phyloP scores from a whole-genome alignment of 345 rosid genomes.

The Fremontodendron californicum region DNA sequence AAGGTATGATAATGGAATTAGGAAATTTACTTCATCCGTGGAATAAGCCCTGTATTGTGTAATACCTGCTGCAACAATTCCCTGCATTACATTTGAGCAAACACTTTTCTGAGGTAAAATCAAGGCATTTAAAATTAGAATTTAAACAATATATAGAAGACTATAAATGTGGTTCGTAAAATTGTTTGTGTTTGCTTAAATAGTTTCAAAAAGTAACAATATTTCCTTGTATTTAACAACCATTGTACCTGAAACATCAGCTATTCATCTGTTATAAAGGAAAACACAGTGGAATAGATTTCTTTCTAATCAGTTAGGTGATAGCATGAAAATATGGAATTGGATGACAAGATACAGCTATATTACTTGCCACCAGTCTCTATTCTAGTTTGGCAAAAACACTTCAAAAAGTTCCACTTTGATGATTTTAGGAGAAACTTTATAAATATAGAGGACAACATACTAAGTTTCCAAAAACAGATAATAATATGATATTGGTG shows the following conservation, averaged over 20 bases:
- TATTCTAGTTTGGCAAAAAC: too few relatives aligned
- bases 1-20: background rate
- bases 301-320: background rate
- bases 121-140: background rate
- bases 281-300: background rate
- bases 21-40: conserved; percentile 66
- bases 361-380: too few relatives aligned
- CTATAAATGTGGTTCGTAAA: background rate
- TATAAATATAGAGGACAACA: background rate
- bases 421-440: background rate
- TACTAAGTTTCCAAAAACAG: background rate
- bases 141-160: background rate
- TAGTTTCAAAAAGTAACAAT: background rate
- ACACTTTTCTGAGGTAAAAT: conserved; percentile 4
- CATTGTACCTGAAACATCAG: background rate
- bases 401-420: background rate
- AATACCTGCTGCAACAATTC: conserved; percentile 89
- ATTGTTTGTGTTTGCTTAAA: background rate
- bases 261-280: background rate
- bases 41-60: conserved; percentile 96
- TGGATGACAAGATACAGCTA: too few relatives aligned
- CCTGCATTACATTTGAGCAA: conserved; percentile 39
- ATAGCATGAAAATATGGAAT: background rate
- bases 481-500: background rate
- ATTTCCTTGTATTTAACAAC: background rate